phyloP scores from a whole-genome alignment of 2,329 filamentous ascomycete species.

The Fusarium zealandicum region DNA sequence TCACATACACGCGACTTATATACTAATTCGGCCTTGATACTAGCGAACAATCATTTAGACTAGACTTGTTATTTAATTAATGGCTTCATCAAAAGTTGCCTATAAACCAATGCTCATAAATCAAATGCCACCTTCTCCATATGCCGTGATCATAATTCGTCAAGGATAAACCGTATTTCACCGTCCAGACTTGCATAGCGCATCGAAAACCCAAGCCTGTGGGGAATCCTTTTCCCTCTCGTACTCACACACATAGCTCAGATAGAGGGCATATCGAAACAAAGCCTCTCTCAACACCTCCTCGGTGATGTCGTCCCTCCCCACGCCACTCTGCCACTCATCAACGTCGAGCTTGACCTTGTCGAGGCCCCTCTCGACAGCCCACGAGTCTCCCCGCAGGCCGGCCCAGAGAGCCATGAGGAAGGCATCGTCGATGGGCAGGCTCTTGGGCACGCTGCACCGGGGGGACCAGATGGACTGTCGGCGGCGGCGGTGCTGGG shows the following conservation, averaged over 20 bases:
- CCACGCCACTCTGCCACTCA: conserved; percentile 32
- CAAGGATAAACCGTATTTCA: not conserved
- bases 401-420: conserved; percentile 44
- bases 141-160: conserved; percentile 3
- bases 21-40: conserved; percentile 35
- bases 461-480: conserved; percentile 47
- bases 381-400: conserved; percentile 39
- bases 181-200: conserved; percentile 19
- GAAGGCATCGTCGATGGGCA: conserved; percentile 45
- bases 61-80: conserved; percentile 30
- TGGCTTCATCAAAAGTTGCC: conserved; percentile 11
- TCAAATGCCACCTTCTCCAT: not conserved
- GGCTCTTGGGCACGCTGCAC: conserved; percentile 43
- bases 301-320: conserved; percentile 35
- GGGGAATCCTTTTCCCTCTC: conserved; percentile 38
- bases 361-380: conserved; percentile 12
- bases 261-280: conserved; percentile 48
- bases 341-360: conserved; percentile 15
- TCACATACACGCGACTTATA: conserved; percentile 31
- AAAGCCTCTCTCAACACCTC: conserved; percentile 38
- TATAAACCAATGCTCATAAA: not conserved
- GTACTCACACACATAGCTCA: conserved; percentile 44
- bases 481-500: conserved; percentile 31
- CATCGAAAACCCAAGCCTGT: conserved; percentile 44
- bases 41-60: conserved; percentile 38